phyloP scores from a whole-genome alignment of 176 grass and related monocot species.

The Oryza officinalis region DNA sequence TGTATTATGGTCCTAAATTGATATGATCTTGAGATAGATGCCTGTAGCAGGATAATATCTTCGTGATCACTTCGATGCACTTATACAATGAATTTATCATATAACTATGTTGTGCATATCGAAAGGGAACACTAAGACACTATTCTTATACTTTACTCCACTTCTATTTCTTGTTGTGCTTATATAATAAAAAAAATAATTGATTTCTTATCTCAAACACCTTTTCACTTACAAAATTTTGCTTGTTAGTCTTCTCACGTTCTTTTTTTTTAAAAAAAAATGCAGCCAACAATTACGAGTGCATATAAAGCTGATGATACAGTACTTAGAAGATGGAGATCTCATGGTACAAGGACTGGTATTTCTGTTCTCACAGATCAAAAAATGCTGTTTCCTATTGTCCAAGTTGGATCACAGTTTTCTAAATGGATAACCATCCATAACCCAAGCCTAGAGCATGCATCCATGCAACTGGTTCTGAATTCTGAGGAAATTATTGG shows the following conservation, averaged over 20 bases:
- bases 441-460: slow-evolving; percentile 66
- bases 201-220: slow-evolving; percentile 25
- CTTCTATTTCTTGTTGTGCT: neutral
- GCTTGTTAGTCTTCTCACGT: slow-evolving; percentile 25
- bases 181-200: neutral
- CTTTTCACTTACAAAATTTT: slow-evolving; percentile 18
- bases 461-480: slow-evolving; percentile 74
- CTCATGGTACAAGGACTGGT: slow-evolving; percentile 59
- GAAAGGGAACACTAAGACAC: neutral
- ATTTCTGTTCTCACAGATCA: slow-evolving; percentile 70
- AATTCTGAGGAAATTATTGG: slow-evolving; percentile 77
- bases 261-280: slow-evolving; percentile 27
- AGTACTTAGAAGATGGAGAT: slow-evolving; percentile 76
- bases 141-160: neutral
- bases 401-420: slow-evolving; percentile 82
- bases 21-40: neutral
- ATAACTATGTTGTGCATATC: neutral
- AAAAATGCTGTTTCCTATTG: slow-evolving; percentile 67
- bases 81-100: neutral
- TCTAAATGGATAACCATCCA: slow-evolving; percentile 71
- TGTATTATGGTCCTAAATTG: neutral
- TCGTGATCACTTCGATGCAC: neutral
- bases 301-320: slow-evolving; percentile 59
- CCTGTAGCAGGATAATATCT: slow-evolving; percentile 2
- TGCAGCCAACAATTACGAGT: slow-evolving; percentile 46